phyloP scores from a whole-genome alignment of 1,284 basidiomycete genomes.

The Sanghuangporus weigelae region DNA sequence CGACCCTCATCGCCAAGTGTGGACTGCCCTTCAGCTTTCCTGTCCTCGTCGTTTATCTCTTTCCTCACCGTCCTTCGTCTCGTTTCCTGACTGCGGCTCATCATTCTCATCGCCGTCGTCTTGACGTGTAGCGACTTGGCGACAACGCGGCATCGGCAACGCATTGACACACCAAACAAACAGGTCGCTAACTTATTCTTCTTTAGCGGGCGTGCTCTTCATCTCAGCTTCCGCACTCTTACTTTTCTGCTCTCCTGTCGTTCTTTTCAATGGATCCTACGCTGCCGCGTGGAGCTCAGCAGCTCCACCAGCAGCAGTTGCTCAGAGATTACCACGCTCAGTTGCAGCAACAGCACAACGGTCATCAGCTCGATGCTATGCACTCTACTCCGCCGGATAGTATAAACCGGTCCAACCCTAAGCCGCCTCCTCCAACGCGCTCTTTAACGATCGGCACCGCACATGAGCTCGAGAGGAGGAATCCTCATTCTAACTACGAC shows the following conservation, averaged over 20 bases:
- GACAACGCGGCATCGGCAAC: slow-evolving; percentile 10
- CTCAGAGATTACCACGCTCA: slow-evolving; percentile 4
- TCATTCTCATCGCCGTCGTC: neutral
- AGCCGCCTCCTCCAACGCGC: slow-evolving; percentile 46
- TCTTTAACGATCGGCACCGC: slow-evolving; percentile 52
- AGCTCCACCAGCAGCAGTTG: neutral
- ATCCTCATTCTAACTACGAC: slow-evolving; percentile 34
- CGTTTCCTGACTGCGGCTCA: neutral
- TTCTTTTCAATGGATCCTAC: slow-evolving; percentile 5
- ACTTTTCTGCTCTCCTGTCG: neutral
- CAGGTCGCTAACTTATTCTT: slow-evolving; percentile 9
- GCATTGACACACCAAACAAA: slow-evolving; percentile 9
- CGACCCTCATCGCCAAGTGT: slow-evolving; percentile 1
- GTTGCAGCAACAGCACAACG: slow-evolving; percentile 8
- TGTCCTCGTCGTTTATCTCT: neutral
- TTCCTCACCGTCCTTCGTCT: neutral
- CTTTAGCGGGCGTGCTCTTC: neutral
- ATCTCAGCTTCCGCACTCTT: neutral
- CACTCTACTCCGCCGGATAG: slow-evolving; percentile 9
- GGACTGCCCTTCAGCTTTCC: neutral
- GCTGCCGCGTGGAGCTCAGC: neutral
- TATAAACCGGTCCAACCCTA: neutral
- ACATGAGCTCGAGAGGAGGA: slow-evolving; percentile 48
- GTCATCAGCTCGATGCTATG: slow-evolving; percentile 14
- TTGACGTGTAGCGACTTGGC: slow-evolving; percentile 9